Conservation (phyloP, 2,329 filamentous ascomycete species). For the Colletotrichum paranaense region DNA sequence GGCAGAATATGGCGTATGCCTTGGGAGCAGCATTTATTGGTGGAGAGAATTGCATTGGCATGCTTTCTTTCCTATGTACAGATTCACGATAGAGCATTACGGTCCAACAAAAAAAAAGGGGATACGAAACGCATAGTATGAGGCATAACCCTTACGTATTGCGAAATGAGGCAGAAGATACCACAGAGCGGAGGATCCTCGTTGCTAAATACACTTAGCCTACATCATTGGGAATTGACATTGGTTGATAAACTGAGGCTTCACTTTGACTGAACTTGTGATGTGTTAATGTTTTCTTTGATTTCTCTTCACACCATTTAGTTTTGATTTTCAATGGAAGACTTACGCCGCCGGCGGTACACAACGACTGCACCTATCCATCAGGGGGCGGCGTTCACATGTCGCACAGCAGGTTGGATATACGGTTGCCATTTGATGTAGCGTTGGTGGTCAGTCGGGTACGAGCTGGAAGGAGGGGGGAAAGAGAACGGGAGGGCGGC, state of each 20-base stretch:
- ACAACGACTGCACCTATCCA: neutral
- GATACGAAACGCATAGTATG: neutral
- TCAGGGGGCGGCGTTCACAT: neutral
- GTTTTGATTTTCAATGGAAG: neutral
- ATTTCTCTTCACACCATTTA: neutral
- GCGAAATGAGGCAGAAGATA: constrained; percentile 24
- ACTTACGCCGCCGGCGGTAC: neutral
- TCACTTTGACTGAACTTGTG: neutral
- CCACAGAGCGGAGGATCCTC: constrained; percentile 17
- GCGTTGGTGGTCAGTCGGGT: neutral
- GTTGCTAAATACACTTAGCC: neutral
- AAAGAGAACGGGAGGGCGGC: neutral
- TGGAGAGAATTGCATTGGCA: neutral
- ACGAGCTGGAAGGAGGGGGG: neutral
- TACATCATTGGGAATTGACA: neutral
- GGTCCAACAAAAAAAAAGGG: too few species aligned
- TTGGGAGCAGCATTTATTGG: neutral
- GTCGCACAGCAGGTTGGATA: neutral
- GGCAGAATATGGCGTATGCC: neutral
- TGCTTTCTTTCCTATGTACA: neutral
- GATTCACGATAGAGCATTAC: neutral
- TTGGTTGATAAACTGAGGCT: neutral
- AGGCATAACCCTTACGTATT: neutral
- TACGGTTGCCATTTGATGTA: neutral
- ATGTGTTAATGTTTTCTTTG: neutral